These are phyloP conservation scores for Fusarium neocosmosporiellum DNA, from an alignment of 2,329 filamentous ascomycete species.

Conservation along the genomic window DNA sequence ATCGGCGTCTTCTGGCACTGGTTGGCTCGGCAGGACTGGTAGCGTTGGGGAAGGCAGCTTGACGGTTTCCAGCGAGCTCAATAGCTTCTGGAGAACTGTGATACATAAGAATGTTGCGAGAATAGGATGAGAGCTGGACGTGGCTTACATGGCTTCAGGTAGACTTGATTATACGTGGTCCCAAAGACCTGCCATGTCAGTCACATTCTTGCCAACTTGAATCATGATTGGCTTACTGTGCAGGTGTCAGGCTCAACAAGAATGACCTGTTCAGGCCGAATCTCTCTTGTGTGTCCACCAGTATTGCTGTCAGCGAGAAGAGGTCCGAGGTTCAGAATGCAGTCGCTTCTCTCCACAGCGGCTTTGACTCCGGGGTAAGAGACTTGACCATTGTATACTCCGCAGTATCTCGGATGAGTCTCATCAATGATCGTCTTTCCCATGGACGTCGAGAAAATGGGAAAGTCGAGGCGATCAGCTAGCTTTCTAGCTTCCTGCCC, in stretches of 20 bases:
- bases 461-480: neutral
- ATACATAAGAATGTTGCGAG: neutral
- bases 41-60: neutral
- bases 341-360: constrained; percentile 16
- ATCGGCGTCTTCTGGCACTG: neutral
- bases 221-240: neutral
- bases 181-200: neutral
- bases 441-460: constrained; percentile 18
- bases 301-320: constrained; percentile 20
- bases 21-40: neutral
- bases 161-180: neutral
- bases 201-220: neutral
- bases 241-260: constrained; percentile 8
- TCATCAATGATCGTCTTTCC: constrained; percentile 16
- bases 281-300: constrained; percentile 18
- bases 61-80: neutral
- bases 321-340: constrained; percentile 14
- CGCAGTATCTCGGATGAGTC: constrained; percentile 7
- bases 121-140: neutral
- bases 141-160: constrained; percentile 10
- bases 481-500: neutral
- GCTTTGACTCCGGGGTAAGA: constrained; percentile 17
- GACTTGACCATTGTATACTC: constrained; percentile 17
- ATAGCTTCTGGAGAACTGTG: constrained; percentile 8
- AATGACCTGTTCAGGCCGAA: neutral